Percentiles rank a stretch among this genome's conserved stretches.
Evolutionary conservation across 1,284 basidiomycete genomes (phyloP).

Genomic region (Leccinum pallidistipes): DNA sequence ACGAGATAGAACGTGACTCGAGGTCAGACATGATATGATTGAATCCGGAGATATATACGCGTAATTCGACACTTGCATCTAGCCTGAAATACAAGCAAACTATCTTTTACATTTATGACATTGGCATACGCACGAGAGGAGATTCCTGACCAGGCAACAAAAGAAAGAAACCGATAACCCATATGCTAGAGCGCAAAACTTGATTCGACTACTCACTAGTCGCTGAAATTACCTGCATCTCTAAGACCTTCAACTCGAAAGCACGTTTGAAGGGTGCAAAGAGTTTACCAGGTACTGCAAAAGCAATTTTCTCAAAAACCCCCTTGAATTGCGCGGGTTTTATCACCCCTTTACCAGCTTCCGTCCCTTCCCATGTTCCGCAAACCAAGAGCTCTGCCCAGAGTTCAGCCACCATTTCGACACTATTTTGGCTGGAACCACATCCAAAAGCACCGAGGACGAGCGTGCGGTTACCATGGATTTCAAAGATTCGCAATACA

Average conservation of each 20-base stretch:
- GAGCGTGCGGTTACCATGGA: slow-evolving; percentile 42
- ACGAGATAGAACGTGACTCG: not conserved
- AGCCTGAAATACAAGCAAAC: not conserved
- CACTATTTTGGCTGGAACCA: slow-evolving; percentile 43
- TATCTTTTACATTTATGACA: not conserved
- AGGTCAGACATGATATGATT: not conserved
- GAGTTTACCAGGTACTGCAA: slow-evolving; percentile 43
- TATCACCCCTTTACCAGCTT: slow-evolving; percentile 19
- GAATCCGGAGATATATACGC: not conserved
- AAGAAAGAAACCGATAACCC: not conserved
- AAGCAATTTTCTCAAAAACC: slow-evolving; percentile 46
- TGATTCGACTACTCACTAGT: slow-evolving; percentile 27
- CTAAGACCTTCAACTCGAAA: slow-evolving; percentile 45
- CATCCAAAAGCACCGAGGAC: slow-evolving; percentile 53
- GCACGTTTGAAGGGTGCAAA: slow-evolving; percentile 40
- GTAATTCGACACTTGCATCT: not conserved
- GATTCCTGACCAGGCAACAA: not conserved
- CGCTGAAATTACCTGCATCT: slow-evolving; percentile 38
- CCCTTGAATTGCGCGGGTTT: slow-evolving; percentile 38
- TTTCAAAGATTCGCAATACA: slow-evolving; percentile 46
- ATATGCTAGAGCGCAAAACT: not conserved
- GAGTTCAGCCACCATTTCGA: slow-evolving; percentile 42
- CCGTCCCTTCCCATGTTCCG: slow-evolving; percentile 31
- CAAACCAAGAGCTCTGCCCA: slow-evolving; percentile 50
- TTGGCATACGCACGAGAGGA: not conserved